Percentiles rank a stretch among this genome's conserved stretches.
phyloP scores from a whole-genome alignment of 352 stramenopile genomes.

The Pythium utonaiense region DNA sequence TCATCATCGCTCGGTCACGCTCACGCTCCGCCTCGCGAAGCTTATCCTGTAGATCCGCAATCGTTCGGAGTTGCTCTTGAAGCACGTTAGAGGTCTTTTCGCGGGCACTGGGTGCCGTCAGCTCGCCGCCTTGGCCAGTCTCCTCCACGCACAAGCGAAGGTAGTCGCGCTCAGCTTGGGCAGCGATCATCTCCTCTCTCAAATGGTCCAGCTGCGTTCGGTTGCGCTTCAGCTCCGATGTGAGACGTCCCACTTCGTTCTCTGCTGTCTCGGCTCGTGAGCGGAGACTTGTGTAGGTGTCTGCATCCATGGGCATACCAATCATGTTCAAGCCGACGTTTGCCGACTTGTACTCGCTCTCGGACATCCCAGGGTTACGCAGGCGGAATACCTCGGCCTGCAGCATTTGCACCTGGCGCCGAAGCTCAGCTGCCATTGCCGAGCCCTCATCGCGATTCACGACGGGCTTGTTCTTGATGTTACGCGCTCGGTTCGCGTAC shows the following conservation, averaged over 20 bases:
- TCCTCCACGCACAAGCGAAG: constrained; percentile 71
- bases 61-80: constrained; percentile 77
- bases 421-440: constrained; percentile 65
- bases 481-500: constrained; percentile 89
- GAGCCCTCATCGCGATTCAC: constrained; percentile 84
- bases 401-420: constrained; percentile 74
- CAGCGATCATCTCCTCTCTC: constrained; percentile 84
- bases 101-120: constrained; percentile 26
- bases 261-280: constrained; percentile 74
- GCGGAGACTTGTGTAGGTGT: constrained; percentile 74
- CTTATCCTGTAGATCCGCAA: constrained; percentile 77
- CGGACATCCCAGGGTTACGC: constrained; percentile 73
- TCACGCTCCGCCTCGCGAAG: constrained; percentile 60
- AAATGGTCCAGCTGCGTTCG: constrained; percentile 77
- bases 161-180: constrained; percentile 80
- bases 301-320: constrained; percentile 63
- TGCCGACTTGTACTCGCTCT: constrained; percentile 70
- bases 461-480: constrained; percentile 89
- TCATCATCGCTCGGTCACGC: constrained; percentile 59
- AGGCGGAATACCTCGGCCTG: constrained; percentile 81
- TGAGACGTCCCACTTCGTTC: constrained; percentile 72
- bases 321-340: constrained; percentile 61
- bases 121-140: constrained; percentile 15
- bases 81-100: constrained; percentile 65
- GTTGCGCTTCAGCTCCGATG: constrained; percentile 69